Percentiles rank a stretch among this genome's conserved stretches.
Evolutionary conservation across 148 eudicot species (phyloP).

Genomic region (Rhododendron vialii): DNA sequence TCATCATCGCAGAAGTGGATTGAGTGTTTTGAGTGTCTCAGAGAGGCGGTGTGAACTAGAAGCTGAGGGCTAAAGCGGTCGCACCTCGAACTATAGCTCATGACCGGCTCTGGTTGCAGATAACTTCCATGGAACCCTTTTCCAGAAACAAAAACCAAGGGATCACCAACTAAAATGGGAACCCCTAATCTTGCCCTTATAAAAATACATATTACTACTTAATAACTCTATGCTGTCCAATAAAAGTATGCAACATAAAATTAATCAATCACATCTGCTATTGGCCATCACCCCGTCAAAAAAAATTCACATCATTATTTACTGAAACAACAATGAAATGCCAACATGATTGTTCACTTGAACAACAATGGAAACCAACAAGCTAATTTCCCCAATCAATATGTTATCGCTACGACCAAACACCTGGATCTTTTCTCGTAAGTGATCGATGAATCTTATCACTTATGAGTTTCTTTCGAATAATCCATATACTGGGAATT

Average conservation of each 20-base stretch:
- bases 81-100: too few species aligned
- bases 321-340: neutral
- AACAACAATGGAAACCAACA: neutral
- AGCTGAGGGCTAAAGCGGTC: slow-evolving; percentile 5
- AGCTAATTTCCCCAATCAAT: neutral
- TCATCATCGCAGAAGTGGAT: slow-evolving; percentile 7
- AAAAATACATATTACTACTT: neutral
- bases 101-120: too few species aligned
- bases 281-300: neutral
- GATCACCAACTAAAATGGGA: too few species aligned
- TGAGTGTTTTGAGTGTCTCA: slow-evolving; percentile 15
- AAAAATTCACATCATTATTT: neutral
- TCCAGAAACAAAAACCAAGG: too few species aligned
- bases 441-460: neutral
- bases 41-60: slow-evolving; percentile 24
- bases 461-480: neutral
- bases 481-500: neutral
- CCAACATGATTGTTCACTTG: neutral
- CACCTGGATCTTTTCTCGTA: neutral
- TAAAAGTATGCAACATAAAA: neutral
- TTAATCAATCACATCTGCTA: neutral
- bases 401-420: neutral
- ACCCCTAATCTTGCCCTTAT: too few species aligned
- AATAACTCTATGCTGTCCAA: neutral
- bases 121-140: too few species aligned